These are phyloP conservation scores for Sporothrix phasma DNA, from an alignment of 2,329 filamentous ascomycete species.

Conservation along the genomic window DNA sequence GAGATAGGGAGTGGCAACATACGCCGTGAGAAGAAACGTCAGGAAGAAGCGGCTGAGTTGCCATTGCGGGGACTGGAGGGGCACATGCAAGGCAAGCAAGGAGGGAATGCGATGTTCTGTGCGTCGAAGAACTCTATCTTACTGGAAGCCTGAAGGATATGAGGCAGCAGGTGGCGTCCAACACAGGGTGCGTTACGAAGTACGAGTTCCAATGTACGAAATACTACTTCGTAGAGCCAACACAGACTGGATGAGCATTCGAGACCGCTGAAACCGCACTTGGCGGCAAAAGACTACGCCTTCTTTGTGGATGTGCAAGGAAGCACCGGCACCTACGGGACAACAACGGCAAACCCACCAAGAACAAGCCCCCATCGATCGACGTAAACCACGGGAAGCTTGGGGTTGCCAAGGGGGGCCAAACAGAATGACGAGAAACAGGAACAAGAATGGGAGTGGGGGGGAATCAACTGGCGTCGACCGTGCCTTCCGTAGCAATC, in stretches of 20 bases:
- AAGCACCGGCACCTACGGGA: background rate
- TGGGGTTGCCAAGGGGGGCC: background rate
- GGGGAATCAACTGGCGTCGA: too few species aligned
- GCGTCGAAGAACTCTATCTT: background rate
- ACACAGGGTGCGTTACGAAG: too few species aligned
- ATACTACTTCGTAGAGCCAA: too few species aligned
- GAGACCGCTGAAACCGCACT: background rate
- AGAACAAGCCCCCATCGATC: background rate
- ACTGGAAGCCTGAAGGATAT: background rate
- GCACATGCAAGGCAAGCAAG: too few species aligned
- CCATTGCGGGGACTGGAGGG: background rate
- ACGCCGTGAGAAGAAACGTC: background rate
- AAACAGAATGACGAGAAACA: background rate
- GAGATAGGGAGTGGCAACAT: background rate
- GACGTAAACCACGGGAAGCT: background rate
- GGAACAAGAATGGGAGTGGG: too few species aligned
- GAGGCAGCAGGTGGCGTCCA: too few species aligned
- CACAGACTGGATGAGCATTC: too few species aligned
- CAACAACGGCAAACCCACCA: too few species aligned
- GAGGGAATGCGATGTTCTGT: background rate
- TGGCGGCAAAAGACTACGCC: background rate
- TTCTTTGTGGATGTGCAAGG: background rate
- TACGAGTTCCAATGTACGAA: background rate
- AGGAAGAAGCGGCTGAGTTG: conserved; percentile 2
- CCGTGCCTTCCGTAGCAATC: background rate